phyloP scores from a whole-genome alignment of 148 eudicot genomes.

The Rhododendron kiyosumense region DNA sequence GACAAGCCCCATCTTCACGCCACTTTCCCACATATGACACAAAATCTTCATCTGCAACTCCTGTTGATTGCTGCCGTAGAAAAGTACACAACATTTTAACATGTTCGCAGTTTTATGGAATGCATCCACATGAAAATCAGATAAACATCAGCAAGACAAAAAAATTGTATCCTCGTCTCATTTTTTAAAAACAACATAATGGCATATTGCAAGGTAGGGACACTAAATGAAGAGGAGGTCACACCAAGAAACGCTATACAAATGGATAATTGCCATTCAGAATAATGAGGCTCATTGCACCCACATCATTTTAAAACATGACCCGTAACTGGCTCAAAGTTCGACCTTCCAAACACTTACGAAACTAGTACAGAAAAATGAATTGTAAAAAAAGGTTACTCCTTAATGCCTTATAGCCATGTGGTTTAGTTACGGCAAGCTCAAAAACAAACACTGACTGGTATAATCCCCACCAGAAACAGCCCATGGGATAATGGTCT shows the following conservation, averaged over 20 bases:
- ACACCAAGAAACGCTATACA: neutral
- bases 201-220: neutral
- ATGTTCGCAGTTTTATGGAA: neutral
- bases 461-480: neutral
- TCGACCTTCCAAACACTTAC: neutral
- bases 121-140: neutral
- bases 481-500: neutral
- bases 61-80: conserved; percentile 60
- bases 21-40: conserved; percentile 70
- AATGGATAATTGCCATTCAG: neutral
- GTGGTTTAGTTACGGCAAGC: neutral
- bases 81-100: neutral
- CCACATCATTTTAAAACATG: neutral
- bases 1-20: conserved; percentile 76
- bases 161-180: neutral
- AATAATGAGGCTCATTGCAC: neutral
- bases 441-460: neutral
- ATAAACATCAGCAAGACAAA: neutral
- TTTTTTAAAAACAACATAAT: neutral
- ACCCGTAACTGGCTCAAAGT: neutral
- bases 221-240: neutral
- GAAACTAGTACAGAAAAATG: neutral
- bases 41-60: conserved; percentile 71
- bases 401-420: neutral
- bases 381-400: neutral